Percentiles rank a stretch among this genome's conserved stretches.
Conservation (phyloP, 2,329 filamentous ascomycete genomes). For the Neophaeococcomyces mojaviensis region DNA sequence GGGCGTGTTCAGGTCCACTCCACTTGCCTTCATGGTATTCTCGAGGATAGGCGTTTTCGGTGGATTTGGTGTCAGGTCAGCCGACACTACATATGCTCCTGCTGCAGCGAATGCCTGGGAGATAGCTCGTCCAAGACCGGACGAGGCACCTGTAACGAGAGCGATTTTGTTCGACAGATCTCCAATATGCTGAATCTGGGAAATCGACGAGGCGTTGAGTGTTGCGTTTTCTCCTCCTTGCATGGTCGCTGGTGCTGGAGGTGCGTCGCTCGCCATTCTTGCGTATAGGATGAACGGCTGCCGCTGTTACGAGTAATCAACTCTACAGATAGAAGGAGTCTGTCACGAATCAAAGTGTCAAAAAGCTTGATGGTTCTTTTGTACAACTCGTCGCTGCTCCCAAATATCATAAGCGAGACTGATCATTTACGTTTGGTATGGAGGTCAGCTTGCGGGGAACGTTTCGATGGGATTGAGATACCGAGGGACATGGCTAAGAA, state of each 20-base stretch:
- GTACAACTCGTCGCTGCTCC: no score
- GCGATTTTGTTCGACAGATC: slow-evolving; percentile 47
- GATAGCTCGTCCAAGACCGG: slow-evolving; percentile 41
- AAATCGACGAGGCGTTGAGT: slow-evolving; percentile 59
- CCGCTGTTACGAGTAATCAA: no score
- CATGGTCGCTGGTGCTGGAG: slow-evolving; percentile 3
- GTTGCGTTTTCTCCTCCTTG: neutral
- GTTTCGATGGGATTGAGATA: no score
- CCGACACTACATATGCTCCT: slow-evolving; percentile 37
- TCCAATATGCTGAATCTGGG: slow-evolving; percentile 57
- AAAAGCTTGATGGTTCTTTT: no score
- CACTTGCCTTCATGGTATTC: slow-evolving; percentile 18
- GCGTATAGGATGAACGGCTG: no score
- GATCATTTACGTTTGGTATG: no score
- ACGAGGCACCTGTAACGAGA: slow-evolving; percentile 41
- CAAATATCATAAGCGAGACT: no score
- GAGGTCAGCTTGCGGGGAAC: no score
- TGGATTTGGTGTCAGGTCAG: slow-evolving; percentile 28
- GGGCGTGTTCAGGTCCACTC: slow-evolving; percentile 11
- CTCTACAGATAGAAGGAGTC: no score
- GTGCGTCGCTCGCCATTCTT: neutral
- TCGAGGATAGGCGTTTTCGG: slow-evolving; percentile 19
- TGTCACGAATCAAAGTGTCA: no score
- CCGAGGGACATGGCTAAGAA: no score
- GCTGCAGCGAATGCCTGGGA: slow-evolving; percentile 33